These are phyloP conservation scores for Adenanthera pavonina DNA, from an alignment of 306 rosid species.

Conservation along the genomic window DNA sequence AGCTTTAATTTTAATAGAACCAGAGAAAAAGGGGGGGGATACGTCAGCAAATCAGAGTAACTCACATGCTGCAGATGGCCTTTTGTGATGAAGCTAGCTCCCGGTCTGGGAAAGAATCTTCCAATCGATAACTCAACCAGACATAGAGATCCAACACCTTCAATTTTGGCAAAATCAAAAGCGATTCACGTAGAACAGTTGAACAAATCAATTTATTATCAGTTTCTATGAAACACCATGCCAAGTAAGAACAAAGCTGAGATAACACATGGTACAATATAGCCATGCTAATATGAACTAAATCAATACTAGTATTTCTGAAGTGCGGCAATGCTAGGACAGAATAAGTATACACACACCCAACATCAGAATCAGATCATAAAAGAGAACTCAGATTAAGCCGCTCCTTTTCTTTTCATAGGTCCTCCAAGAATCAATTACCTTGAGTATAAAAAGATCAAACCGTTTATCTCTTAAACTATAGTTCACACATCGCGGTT, in stretches of 20 bases:
- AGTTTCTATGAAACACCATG: slow-evolving; percentile 32
- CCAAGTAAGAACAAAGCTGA: not conserved
- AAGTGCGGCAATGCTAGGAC: not conserved
- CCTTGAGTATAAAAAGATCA: too few relatives aligned
- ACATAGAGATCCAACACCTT: slow-evolving; percentile 95
- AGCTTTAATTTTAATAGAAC: not conserved
- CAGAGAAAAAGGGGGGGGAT: not conserved
- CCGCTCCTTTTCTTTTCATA: not conserved
- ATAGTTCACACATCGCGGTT: too few relatives aligned
- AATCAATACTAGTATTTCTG: not conserved
- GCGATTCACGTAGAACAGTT: slow-evolving; percentile 7
- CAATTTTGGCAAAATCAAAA: slow-evolving; percentile 48
- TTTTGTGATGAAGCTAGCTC: slow-evolving; percentile 79
- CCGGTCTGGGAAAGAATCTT: slow-evolving; percentile 88
- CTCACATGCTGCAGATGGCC: slow-evolving; percentile 81
- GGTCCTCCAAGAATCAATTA: not conserved
- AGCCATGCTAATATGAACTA: not conserved
- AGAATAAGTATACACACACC: not conserved
- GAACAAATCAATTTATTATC: slow-evolving; percentile 19
- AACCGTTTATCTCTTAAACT: too few relatives aligned
- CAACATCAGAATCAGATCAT: not conserved
- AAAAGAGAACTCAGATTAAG: not conserved
- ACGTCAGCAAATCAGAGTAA: slow-evolving; percentile 2
- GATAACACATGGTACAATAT: not conserved
- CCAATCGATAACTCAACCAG: slow-evolving; percentile 93